Evolutionary conservation across 1,284 basidiomycete genomes (phyloP).

Genomic region (Cerioporus squamosus): DNA sequence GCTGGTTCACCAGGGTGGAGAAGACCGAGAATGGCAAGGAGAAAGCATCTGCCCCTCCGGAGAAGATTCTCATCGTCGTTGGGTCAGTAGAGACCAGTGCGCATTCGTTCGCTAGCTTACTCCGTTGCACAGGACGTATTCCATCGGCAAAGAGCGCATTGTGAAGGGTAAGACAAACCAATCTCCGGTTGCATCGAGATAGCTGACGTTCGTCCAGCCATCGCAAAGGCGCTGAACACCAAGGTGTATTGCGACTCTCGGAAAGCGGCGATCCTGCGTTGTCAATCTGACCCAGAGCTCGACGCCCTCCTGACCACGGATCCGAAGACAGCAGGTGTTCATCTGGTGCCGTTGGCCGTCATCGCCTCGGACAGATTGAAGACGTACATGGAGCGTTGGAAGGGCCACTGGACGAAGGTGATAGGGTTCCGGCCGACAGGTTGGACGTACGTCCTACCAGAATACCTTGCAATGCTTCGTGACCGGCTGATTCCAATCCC

Average conservation of each 20-base stretch:
- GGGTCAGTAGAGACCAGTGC: conserved; percentile 51
- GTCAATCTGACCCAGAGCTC: conserved; percentile 84
- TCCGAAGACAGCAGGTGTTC: conserved; percentile 80
- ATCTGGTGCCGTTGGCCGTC: conserved; percentile 82
- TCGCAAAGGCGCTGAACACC: conserved; percentile 82
- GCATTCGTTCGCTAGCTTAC: background rate
- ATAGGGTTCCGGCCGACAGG: conserved; percentile 93
- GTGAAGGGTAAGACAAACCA: conserved; percentile 90
- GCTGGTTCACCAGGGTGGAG: conserved; percentile 30
- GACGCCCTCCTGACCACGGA: conserved; percentile 80
- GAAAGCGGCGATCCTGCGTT: conserved; percentile 81
- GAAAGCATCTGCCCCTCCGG: conserved; percentile 18
- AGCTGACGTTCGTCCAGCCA: conserved; percentile 50
- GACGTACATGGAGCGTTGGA: conserved; percentile 78
- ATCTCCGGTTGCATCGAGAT: no score
- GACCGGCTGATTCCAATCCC: no score
- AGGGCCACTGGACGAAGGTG: conserved; percentile 73
- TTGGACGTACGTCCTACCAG: conserved; percentile 75
- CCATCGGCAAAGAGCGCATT: conserved; percentile 96
- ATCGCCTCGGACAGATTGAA: conserved; percentile 83
- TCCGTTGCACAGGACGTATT: conserved; percentile 74
- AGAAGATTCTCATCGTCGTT: conserved; percentile 75
- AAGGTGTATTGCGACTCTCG: conserved; percentile 91
- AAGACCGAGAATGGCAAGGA: conserved; percentile 27
- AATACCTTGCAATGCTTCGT: no score